Percentiles rank a stretch among this genome's conserved stretches.
These are phyloP conservation scores for Pseudonectria buxi DNA, from an alignment of 2,329 filamentous ascomycete species.

Conservation along the genomic window DNA sequence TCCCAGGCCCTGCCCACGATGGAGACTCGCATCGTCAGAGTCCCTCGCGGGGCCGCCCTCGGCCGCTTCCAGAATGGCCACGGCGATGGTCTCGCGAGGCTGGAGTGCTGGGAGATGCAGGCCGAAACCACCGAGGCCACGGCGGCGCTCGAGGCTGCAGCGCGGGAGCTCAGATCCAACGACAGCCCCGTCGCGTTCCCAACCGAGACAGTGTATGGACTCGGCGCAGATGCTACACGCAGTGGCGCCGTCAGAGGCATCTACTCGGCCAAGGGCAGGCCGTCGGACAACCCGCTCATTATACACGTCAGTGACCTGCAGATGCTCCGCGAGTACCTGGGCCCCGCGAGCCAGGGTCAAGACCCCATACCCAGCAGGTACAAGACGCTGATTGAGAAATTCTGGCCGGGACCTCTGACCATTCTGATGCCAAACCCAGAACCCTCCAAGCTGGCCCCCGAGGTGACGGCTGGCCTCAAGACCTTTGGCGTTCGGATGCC, in stretches of 20 bases:
- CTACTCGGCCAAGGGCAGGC: slow-evolving; percentile 81
- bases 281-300: slow-evolving; percentile 92
- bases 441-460: slow-evolving; percentile 68
- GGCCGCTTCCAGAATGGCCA: slow-evolving; percentile 27
- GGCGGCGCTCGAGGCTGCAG: slow-evolving; percentile 54
- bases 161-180: slow-evolving; percentile 55
- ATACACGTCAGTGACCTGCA: slow-evolving; percentile 78
- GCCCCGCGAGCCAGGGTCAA: slow-evolving; percentile 15
- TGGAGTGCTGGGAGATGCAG: slow-evolving; percentile 38
- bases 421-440: slow-evolving; percentile 74
- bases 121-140: slow-evolving; percentile 25
- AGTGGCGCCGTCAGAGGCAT: slow-evolving; percentile 83
- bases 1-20: slow-evolving; percentile 20
- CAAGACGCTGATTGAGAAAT: slow-evolving; percentile 65
- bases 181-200: slow-evolving; percentile 86
- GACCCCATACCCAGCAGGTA: slow-evolving; percentile 67
- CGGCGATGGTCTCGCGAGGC: slow-evolving; percentile 23
- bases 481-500: slow-evolving; percentile 93
- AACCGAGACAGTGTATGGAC: slow-evolving; percentile 94
- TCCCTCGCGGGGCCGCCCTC: slow-evolving; percentile 25
- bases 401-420: slow-evolving; percentile 94
- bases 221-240: slow-evolving; percentile 92
- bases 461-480: slow-evolving; percentile 77
- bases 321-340: slow-evolving; percentile 63
- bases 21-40: slow-evolving; percentile 34